Evolutionary conservation across 768 basidiomycete species (phyloP), one percentile per base, ranked within the genome.

Genomic region (Tylopilus subfusipes): DNA sequence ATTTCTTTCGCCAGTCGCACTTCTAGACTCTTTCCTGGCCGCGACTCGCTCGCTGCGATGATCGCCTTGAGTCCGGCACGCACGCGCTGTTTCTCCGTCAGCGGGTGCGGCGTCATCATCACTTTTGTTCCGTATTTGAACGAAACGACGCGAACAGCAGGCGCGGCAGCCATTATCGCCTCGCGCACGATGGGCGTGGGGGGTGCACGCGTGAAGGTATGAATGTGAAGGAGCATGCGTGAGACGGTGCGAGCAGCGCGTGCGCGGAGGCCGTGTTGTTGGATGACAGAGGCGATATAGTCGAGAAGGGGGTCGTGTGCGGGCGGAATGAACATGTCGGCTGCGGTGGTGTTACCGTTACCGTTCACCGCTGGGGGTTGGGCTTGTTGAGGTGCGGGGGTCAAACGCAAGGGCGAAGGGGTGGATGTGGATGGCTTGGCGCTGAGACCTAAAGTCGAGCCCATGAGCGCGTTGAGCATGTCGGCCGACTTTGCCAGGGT

Each of bases 1-100:
- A 94, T 73, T 73, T 96, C 92, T 65, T 82, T 76, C 29, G 93
- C 93, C 56, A 96, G 68, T 55, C 93, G 75, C 63, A 88, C 83
- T 58, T 84, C 83, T 8, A 87, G 57, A 0, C 74, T 79, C 61
- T 78, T 78, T 22, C 86, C 88, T 0, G 78, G 67, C 39, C 78
- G 77, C 52, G 71, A 73, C 54, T 85, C 77, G 56, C 82, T 80
- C 13, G 82, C 84, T 6, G 83, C 73, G 42, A 92, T 59, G 16
- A 97, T 84, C 80, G 87, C 90, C 56, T 76, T 66, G 34, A 96
- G 76, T 4, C 84, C 93, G 45, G 75, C 79, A 31, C 82, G 78
- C 42, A 83, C 81, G 33, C 93, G 78, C 73, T 94, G 92, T 65
- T 88, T 83, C 73, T 93, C 92, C 49, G 77, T 84, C 53, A 97